phyloP scores from a whole-genome alignment of 495 filamentous ascomycete species.

The Daldinia vernicosa region DNA sequence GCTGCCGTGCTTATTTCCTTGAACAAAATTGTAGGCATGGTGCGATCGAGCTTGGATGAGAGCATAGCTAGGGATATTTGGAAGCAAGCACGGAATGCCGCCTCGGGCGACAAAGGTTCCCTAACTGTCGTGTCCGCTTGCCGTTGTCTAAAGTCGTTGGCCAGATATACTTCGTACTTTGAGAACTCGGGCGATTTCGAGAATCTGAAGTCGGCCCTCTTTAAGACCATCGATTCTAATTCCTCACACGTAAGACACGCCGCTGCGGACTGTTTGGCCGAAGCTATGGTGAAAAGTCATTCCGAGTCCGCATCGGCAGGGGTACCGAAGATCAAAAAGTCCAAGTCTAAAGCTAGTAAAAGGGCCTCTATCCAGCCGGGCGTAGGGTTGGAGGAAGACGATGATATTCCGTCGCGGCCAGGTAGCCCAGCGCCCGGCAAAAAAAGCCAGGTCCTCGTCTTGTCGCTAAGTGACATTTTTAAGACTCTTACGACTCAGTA shows the following conservation, averaged over 20 bases:
- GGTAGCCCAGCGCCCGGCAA: constrained; percentile 74
- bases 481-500: constrained; percentile 85
- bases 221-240: constrained; percentile 84
- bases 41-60: constrained; percentile 83
- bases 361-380: constrained; percentile 65
- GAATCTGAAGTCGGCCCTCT: constrained; percentile 76
- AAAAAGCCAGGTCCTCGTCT: constrained; percentile 73
- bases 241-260: constrained; percentile 79
- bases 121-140: constrained; percentile 84
- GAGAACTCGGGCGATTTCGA: constrained; percentile 94
- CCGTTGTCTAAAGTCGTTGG: constrained; percentile 77
- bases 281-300: constrained; percentile 80
- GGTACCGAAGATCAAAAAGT: constrained; percentile 73
- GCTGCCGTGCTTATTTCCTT: constrained; percentile 83
- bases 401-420: constrained; percentile 77
- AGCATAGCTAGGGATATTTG: constrained; percentile 85
- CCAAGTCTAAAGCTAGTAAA: constrained; percentile 75
- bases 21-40: constrained; percentile 76
- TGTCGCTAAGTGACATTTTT: constrained; percentile 82
- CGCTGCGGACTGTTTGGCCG: constrained; percentile 85
- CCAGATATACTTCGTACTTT: constrained; percentile 78
- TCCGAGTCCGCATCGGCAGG: constrained; percentile 69
- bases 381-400: constrained; percentile 71
- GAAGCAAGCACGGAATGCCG: constrained; percentile 86
- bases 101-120: constrained; percentile 80